Percentiles rank a stretch among this genome's conserved stretches.
phyloP scores from a whole-genome alignment of 306 rosid species.

The Vigna angularis region DNA sequence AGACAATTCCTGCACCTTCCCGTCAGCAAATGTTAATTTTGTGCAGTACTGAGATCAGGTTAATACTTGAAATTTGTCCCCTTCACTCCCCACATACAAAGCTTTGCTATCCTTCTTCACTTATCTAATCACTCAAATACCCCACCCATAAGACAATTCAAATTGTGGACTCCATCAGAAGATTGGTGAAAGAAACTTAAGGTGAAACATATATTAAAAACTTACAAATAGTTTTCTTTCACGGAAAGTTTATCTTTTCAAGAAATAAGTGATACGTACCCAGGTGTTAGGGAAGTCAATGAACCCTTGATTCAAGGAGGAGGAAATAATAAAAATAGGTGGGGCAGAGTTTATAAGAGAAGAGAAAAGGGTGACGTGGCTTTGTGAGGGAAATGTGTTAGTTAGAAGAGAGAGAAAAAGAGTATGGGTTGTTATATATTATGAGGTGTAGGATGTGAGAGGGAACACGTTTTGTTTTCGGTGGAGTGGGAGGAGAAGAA shows the following conservation, averaged over 20 bases:
- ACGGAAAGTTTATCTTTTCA: slow-evolving; percentile 20
- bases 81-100: slow-evolving; percentile 27
- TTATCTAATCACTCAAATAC: slow-evolving; percentile 14
- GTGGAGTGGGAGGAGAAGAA: too few relatives aligned
- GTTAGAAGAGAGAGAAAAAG: too few relatives aligned
- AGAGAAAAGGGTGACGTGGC: too few relatives aligned
- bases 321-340: too few relatives aligned
- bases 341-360: too few relatives aligned
- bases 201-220: slow-evolving; percentile 8
- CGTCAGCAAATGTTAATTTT: slow-evolving; percentile 29
- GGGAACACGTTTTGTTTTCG: too few relatives aligned
- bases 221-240: slow-evolving; percentile 9
- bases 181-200: slow-evolving; percentile 13
- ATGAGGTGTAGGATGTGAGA: too few relatives aligned
- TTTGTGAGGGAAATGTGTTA: too few relatives aligned
- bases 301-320: too few relatives aligned
- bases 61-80: slow-evolving; percentile 26
- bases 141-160: slow-evolving; percentile 31
- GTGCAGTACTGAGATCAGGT: slow-evolving; percentile 21
- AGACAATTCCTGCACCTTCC: slow-evolving; percentile 17
- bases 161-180: slow-evolving; percentile 17
- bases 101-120: slow-evolving; percentile 23
- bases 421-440: too few relatives aligned
- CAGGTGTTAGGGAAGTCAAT: too few relatives aligned
- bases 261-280: neutral